Base-by-base conservation (phyloP, 2,329 filamentous ascomycete species). In the Penicillium sp. region DNA sequence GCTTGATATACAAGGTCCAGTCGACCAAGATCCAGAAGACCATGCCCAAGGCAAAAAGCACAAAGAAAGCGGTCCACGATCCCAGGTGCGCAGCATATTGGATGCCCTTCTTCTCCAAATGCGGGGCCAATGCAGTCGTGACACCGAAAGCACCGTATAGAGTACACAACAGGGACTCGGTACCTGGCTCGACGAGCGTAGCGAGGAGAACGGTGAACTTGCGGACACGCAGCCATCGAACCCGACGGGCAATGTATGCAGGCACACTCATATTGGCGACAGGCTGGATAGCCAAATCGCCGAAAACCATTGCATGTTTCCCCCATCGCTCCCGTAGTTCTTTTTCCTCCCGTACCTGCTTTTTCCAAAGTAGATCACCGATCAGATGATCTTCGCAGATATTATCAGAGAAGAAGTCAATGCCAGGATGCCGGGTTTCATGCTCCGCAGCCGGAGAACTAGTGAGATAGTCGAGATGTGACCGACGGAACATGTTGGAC, bases 361-460 rank as follows among this genome's bases (percentile, higher is more conserved):
- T 67, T 51, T 86, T 86, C 92, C 92, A 99, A 4, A 99, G 81
- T 1, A 94, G 77, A 62, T 99, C 94, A 11, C 93, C 93, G 50
- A 99, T 96, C 22, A 97, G 79, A 67, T 99, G 94, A 69, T 99
- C 94, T 72, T 99, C 95, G 77, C 94, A 99, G 68, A 99, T 97
- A 69, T 96, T 96, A 60, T 90, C 83, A 3, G 91, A 96, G 75
- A 99, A 99, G 75, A 87, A 92, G 73, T 97, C 92, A 60, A 99
- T 87, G 0, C 94, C 95, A 0, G 75, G 85, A 70, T 62, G 81
- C 72, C 65, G 77, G 54, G 51, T 73, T 61, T 65, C 76, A 66
- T 42, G 18, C 18, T 18, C 70, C 63, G 24, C 68, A 80, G 81
- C 60, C 31, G 86, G 87, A n/a, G 69, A 63, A 0, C 73, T 65